phyloP scores from a whole-genome alignment of 768 basidiomycete species.

The Leccinellum rugosiceps region DNA sequence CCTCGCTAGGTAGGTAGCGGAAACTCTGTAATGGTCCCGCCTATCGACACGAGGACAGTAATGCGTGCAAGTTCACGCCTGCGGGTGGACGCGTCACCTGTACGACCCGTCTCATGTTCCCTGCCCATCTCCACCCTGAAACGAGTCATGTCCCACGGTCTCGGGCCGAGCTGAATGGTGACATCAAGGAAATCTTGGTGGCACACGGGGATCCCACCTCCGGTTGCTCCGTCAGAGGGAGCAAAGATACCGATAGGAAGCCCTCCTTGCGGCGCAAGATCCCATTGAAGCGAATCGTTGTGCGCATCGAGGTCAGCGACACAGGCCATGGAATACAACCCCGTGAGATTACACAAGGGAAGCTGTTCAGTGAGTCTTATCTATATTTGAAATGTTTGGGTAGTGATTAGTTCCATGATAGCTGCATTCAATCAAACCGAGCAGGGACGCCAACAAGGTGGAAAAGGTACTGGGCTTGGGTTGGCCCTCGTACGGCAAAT shows the following conservation, averaged over 20 bases:
- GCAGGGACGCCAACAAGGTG: constrained; percentile 69
- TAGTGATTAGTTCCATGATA: constrained; percentile 20
- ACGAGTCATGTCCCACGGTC: background rate
- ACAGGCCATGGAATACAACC: constrained; percentile 64
- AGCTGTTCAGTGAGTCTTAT: constrained; percentile 61
- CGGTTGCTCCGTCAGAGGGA: background rate
- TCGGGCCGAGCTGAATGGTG: constrained; percentile 9
- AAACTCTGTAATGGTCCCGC: background rate
- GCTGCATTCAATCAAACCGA: constrained; percentile 80
- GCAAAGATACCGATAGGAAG: background rate
- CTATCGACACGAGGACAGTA: constrained; percentile 38
- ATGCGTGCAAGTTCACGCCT: constrained; percentile 79
- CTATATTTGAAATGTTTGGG: background rate
- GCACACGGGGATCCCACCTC: constrained; percentile 30
- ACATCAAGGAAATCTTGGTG: constrained; percentile 24
- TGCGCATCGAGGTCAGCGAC: constrained; percentile 82
- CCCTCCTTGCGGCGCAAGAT: background rate
- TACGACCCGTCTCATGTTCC: constrained; percentile 56
- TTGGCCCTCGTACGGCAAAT: constrained; percentile 77
- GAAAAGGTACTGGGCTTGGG: constrained; percentile 72
- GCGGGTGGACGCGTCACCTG: constrained; percentile 66
- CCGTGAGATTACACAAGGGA: constrained; percentile 66
- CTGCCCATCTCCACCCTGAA: constrained; percentile 17
- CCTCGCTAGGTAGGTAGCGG: constrained; percentile 56
- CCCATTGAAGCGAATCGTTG: constrained; percentile 61